Evolutionary conservation across 208 protist genomes (phyloP).

Genomic region (Wallacemonas rigidus): DNA sequence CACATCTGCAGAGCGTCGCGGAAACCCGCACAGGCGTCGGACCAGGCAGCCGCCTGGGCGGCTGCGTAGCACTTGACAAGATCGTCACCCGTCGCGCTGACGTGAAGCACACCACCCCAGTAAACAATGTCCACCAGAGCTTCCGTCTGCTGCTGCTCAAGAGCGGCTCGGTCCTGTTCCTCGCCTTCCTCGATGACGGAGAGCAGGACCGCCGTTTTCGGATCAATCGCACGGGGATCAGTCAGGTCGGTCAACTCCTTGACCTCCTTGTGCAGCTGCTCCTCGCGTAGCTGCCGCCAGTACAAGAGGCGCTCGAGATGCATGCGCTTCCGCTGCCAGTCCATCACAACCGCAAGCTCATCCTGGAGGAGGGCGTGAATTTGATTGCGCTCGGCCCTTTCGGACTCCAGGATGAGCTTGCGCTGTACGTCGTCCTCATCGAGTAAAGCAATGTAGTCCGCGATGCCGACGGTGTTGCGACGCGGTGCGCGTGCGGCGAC

Average conservation of each 20-base stretch:
- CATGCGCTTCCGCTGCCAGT: constrained; percentile 69
- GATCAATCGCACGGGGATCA: constrained; percentile 10
- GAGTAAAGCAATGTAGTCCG: constrained; percentile 58
- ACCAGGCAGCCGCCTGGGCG: background rate
- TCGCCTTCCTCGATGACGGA: constrained; percentile 40
- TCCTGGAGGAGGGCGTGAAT: constrained; percentile 32
- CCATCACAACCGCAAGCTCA: constrained; percentile 43
- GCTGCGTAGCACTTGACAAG: background rate
- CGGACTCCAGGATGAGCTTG: constrained; percentile 32
- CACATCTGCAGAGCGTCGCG: background rate
- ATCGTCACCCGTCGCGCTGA: background rate
- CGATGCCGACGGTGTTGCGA: constrained; percentile 66
- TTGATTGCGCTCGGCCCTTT: constrained; percentile 29
- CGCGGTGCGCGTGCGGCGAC: constrained; percentile 24
- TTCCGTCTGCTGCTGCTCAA: constrained; percentile 26
- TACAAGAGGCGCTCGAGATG: constrained; percentile 80
- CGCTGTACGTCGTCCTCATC: constrained; percentile 48
- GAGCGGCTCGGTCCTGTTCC: constrained; percentile 20
- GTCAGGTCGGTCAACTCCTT: constrained; percentile 26
- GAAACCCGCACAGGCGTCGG: constrained; percentile 1
- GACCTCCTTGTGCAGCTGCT: constrained; percentile 39
- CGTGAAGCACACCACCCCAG: constrained; percentile 14
- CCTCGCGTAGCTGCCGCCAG: constrained; percentile 64
- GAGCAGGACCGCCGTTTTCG: constrained; percentile 27
- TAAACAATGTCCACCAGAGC: background rate